These are phyloP conservation scores for Lolium perenne DNA, from an alignment of 176 grass and related monocot genomes.

Conservation along the genomic window DNA sequence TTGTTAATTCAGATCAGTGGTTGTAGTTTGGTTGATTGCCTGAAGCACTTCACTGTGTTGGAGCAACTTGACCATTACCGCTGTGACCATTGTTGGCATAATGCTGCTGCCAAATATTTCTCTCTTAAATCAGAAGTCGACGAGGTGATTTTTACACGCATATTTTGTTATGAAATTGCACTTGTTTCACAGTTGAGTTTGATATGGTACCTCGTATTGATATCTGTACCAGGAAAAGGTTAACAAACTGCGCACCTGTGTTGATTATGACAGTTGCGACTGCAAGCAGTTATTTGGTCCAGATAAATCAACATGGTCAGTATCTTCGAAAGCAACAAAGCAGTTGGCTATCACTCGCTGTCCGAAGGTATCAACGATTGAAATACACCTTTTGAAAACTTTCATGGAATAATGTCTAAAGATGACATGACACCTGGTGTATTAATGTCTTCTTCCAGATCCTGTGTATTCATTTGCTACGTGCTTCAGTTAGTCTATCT, in stretches of 20 bases:
- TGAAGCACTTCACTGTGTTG: constrained; percentile 68
- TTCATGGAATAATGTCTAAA: constrained; percentile 31
- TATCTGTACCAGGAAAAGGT: constrained; percentile 65
- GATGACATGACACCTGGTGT: constrained; percentile 37
- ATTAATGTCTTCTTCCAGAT: constrained; percentile 57
- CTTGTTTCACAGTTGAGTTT: constrained; percentile 26
- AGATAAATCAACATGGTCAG: constrained; percentile 63
- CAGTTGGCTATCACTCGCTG: constrained; percentile 76
- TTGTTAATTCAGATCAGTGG: constrained; percentile 61
- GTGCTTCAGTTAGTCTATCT: constrained; percentile 65
- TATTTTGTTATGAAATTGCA: constrained; percentile 36
- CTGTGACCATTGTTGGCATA: constrained; percentile 87
- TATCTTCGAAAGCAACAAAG: constrained; percentile 76
- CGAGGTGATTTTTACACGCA: constrained; percentile 50
- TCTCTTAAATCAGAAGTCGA: constrained; percentile 61
- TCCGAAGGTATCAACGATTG: constrained; percentile 66
- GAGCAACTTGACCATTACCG: constrained; percentile 87
- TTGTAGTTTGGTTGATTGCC: constrained; percentile 78
- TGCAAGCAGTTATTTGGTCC: constrained; percentile 63
- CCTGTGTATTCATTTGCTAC: constrained; percentile 90
- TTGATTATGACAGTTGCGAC: constrained; percentile 67
- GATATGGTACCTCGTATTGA: constrained; percentile 2
- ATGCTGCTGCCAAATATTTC: constrained; percentile 71
- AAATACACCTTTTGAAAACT: constrained; percentile 20
- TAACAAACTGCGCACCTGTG: constrained; percentile 62